Conservation (phyloP, 768 basidiomycete genomes). For the Hemileccinum impolitum region DNA sequence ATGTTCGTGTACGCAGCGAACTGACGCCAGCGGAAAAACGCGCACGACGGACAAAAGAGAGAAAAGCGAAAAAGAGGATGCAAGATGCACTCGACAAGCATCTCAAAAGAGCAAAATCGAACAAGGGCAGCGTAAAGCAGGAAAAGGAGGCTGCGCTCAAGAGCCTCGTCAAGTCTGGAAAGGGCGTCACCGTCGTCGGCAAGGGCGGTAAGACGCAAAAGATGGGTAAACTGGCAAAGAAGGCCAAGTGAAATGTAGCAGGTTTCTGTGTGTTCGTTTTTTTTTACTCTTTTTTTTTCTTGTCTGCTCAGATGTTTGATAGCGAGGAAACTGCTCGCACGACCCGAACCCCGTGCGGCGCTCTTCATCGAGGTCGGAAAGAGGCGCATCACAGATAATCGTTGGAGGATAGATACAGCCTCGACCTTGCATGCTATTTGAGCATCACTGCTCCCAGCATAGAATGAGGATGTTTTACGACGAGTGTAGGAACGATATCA, state of each 20-base stretch:
- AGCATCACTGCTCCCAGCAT: background rate
- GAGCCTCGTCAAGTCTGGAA: constrained; percentile 78
- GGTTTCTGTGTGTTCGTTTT: constrained; percentile 1
- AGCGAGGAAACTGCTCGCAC: background rate
- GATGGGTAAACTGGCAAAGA: constrained; percentile 1
- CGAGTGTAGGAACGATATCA: background rate
- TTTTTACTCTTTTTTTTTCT: background rate
- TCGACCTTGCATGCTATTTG: background rate
- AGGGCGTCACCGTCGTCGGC: constrained; percentile 85
- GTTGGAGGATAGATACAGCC: background rate
- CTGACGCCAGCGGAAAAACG: constrained; percentile 85
- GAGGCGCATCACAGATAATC: background rate
- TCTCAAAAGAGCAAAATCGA: constrained; percentile 37
- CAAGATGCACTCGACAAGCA: constrained; percentile 61
- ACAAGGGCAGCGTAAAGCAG: constrained; percentile 54
- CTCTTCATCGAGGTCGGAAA: background rate
- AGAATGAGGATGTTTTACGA: background rate
- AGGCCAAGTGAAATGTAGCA: constrained; percentile 23
- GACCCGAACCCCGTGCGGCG: background rate
- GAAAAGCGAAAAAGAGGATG: constrained; percentile 69
- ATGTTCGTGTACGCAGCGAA: constrained; percentile 68
- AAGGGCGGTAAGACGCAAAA: constrained; percentile 48
- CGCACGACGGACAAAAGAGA: constrained; percentile 59
- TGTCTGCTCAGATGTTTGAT: background rate
- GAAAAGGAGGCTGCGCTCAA: constrained; percentile 84